phyloP scores from a whole-genome alignment of 2,329 filamentous ascomycete species.

The Epichloe brachyelytri region DNA sequence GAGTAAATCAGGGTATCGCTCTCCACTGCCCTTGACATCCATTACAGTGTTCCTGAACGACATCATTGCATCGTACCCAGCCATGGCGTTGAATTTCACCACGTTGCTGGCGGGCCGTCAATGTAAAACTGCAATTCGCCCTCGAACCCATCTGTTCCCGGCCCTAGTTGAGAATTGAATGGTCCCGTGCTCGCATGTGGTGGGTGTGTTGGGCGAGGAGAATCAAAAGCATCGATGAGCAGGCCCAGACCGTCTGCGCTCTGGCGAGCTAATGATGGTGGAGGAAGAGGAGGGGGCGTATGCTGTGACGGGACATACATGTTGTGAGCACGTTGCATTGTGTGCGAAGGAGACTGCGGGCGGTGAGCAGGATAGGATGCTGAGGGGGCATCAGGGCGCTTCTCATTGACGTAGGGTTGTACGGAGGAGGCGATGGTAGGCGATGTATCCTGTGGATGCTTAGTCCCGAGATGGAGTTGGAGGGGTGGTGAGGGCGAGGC shows the following conservation, averaged over 20 bases:
- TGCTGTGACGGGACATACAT: constrained; percentile 8
- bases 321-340: constrained; percentile 3
- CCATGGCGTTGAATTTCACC: constrained; percentile 7
- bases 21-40: not conserved
- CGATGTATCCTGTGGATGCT: not conserved
- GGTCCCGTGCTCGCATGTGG: constrained; percentile 6
- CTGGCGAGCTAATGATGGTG: constrained; percentile 8
- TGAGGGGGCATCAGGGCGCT: constrained; percentile 9
- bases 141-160: constrained; percentile 33
- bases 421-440: constrained; percentile 4
- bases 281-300: not conserved
- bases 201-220: constrained; percentile 11
- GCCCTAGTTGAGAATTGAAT: constrained; percentile 13
- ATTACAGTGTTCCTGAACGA: not conserved
- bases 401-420: constrained; percentile 9
- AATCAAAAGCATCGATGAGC: constrained; percentile 28
- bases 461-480: not conserved
- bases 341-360: constrained; percentile 7
- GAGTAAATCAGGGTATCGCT: not conserved
- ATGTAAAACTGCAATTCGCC: constrained; percentile 32
- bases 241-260: constrained; percentile 25
- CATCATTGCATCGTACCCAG: constrained; percentile 6
- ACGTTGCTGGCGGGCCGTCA: constrained; percentile 18
- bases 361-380: constrained; percentile 11
- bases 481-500: constrained; percentile 4